Conservation (phyloP, 83 land plant genomes). For the Isoetes engelmannii region DNA sequence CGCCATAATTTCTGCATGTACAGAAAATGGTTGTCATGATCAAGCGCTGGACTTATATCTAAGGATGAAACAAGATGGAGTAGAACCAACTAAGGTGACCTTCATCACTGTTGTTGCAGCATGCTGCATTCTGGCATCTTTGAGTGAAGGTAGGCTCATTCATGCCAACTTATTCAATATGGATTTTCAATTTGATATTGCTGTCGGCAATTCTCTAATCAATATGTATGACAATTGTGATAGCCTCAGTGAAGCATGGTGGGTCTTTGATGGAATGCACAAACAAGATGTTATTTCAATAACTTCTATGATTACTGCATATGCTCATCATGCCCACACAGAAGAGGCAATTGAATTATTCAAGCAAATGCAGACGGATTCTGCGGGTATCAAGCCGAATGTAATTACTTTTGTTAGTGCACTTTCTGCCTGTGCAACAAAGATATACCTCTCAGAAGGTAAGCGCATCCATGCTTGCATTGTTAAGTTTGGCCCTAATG, state of each 20-base stretch:
- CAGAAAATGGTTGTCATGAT: conserved; percentile 4
- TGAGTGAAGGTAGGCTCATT: conserved; percentile 28
- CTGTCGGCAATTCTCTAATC: conserved; percentile 27
- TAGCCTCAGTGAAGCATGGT: conserved; percentile 19
- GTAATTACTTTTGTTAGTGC: conserved; percentile 6
- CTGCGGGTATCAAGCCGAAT: conserved; percentile 4
- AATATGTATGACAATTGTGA: conserved; percentile 30
- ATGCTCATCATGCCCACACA: conserved; percentile 14
- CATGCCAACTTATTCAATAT: conserved; percentile 18
- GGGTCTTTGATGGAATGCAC: conserved; percentile 23
- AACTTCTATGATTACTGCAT: conserved; percentile 30
- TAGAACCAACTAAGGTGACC: conserved; percentile 25
- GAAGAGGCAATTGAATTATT: conserved; percentile 13
- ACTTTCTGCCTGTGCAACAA: conserved; percentile 9
- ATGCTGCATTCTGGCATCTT: conserved; percentile 7
- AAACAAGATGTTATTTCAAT: conserved; percentile 26
- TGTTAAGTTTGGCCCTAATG: neutral
- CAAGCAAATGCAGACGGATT: conserved; percentile 6
- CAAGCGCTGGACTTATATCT: conserved; percentile 11
- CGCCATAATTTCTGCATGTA: conserved; percentile 22
- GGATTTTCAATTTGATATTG: conserved; percentile 23
- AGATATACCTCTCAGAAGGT: neutral
- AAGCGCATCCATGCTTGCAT: conserved; percentile 8
- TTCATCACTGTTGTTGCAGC: conserved; percentile 24
- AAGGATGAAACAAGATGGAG: conserved; percentile 12